Evolutionary conservation across 2,329 filamentous ascomycete species (phyloP).

Genomic region (Colletotrichum sp.): DNA sequence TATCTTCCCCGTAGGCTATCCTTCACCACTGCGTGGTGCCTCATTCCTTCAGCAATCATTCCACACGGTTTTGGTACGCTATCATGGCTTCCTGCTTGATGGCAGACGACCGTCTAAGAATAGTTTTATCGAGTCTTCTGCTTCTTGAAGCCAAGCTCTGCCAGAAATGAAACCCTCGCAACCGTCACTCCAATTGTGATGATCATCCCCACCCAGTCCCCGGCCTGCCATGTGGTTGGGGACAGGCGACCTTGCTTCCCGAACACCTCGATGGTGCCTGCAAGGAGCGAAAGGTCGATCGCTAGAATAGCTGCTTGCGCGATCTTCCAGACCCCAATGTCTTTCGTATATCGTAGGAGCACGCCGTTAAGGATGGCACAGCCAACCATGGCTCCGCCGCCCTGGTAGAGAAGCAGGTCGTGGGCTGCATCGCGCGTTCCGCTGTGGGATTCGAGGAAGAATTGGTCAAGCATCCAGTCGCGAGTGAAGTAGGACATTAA

Average conservation of each 20-base stretch:
- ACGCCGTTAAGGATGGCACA: conserved; percentile 21
- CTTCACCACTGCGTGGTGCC: too few species aligned
- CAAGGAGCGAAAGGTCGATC: conserved; percentile 25
- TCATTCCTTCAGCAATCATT: too few species aligned
- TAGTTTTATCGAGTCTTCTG: not conserved
- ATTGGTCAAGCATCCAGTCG: conserved; percentile 9
- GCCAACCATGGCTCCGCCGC: conserved; percentile 23
- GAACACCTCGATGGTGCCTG: conserved; percentile 19
- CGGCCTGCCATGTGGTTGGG: not conserved
- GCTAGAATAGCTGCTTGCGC: conserved; percentile 25
- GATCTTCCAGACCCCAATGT: conserved; percentile 24
- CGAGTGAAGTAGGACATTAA: conserved; percentile 24
- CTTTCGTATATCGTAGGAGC: conserved; percentile 23
- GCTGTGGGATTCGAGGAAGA: not conserved
- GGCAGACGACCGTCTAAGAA: too few species aligned
- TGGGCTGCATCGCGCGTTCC: conserved; percentile 18
- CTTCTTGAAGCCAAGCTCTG: not conserved
- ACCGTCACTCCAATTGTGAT: not conserved
- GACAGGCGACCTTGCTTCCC: conserved; percentile 16
- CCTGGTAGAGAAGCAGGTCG: conserved; percentile 26
- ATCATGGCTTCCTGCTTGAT: too few species aligned
- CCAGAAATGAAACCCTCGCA: not conserved
- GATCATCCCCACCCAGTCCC: not conserved
- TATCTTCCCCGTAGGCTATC: too few species aligned
- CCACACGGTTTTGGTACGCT: too few species aligned